Base-by-base conservation (phyloP, 495 filamentous ascomycete genomes). In the Aspergillus ellipticus region DNA sequence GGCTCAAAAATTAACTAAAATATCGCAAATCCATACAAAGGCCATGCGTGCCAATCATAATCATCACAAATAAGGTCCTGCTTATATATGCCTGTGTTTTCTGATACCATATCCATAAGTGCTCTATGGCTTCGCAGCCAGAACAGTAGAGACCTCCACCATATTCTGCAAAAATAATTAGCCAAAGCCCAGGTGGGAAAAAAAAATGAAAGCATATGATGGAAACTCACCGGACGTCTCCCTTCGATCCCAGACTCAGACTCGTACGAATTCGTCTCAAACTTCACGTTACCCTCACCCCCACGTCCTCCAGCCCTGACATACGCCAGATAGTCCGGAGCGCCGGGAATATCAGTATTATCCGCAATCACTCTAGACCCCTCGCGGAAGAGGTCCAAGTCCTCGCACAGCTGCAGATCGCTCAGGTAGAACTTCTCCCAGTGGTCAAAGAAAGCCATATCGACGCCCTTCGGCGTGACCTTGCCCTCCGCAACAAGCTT, bases 361-460 rank as follows among this genome's bases (percentile, higher is more conserved):
- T 73, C 70, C 4, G 69, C 66, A 37, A 67, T 60, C 3, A 62
- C 61, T 26, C 62, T 28, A 6, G 61, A 63, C 15, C 68, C 65
- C 24, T 42, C 29, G 2, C 55, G 42, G 35, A 68, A 63, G 2
- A 72, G 35, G 4, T 53, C 49, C 17, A 72, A 48, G 6, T 68
- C 60, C 43, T 74, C 67, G 29, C 59, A 52, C 11, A 72, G 21
- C 56, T 67, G 55, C 46, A 74, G 51, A 57, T 74, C 70, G 10
- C 64, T 59, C 4, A 70, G 26, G 49, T 69, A 70, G 17, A 60
- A 60, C 43, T 66, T 28, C 59, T 70, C 65, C 59, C 61, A 64
- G 43, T 74, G 70, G 54, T 74, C 70, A 19, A 70, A 60, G 57
- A 74, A 72, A 0, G 61, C 58, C 49, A 70, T 42, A 42, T 68